phyloP scores from a whole-genome alignment of 176 grass and related monocot species.

The Oryza longistaminata region DNA sequence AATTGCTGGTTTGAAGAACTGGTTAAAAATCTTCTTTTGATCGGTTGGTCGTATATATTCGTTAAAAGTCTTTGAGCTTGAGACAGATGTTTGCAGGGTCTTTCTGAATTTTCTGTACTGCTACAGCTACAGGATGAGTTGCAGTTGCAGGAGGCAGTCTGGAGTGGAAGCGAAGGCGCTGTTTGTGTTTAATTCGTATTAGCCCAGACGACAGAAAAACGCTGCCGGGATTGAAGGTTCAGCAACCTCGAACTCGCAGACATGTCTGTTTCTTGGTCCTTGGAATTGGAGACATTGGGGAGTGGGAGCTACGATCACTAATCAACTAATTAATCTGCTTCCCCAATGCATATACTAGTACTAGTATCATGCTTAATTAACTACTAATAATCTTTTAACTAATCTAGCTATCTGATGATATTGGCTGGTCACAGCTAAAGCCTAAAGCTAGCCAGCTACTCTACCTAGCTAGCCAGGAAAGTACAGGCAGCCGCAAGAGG shows the following conservation, averaged over 20 bases:
- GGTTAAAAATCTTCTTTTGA: neutral
- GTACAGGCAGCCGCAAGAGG: neutral
- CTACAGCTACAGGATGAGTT: neutral
- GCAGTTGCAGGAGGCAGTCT: neutral
- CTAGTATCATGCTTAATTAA: neutral
- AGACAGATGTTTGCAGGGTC: neutral
- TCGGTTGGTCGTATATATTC: neutral
- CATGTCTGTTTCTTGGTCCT: neutral
- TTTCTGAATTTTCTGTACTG: neutral
- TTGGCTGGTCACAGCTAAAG: neutral
- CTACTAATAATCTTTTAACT: neutral
- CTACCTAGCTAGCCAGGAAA: neutral
- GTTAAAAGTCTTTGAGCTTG: neutral
- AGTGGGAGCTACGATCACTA: neutral
- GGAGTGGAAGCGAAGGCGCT: neutral
- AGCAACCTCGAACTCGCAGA: neutral
- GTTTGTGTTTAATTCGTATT: neutral
- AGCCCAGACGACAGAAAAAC: neutral
- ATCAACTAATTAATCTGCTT: neutral
- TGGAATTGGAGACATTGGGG: neutral
- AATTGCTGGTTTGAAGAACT: too few relatives aligned
- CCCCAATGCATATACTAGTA: neutral
- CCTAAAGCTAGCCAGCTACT: neutral
- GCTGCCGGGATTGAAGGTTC: neutral
- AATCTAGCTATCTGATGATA: neutral